Evolutionary conservation across 2,329 filamentous ascomycete species (phyloP), one percentile per base, ranked within the genome.

Genomic region (Aspergillus melleus): DNA sequence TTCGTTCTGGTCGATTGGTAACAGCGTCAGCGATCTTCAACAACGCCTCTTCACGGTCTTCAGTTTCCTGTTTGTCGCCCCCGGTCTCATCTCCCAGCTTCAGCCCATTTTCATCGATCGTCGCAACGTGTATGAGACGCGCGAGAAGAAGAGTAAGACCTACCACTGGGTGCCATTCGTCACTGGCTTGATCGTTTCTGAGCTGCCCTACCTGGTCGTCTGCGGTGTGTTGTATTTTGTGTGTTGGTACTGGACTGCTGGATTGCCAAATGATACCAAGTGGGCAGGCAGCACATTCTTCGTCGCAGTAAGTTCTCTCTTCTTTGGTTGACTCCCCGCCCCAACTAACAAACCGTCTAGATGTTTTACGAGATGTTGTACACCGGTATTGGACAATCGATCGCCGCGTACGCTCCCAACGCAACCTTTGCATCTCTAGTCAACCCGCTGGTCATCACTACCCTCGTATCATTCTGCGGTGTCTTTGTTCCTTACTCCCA

Each of bases 111-210:
- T 52, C 19, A 52, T 52, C 32, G 26, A 52, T 12, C 30, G 50
- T 12, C 50, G 30, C 10, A n/a, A 52, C 29, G 39, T 52, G 39
- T 52, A 36, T 26, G 30, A 52, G 30, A 26, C 50, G 16, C 50
- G 30, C 9, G 50, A 52, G 30, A 52, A 52, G 29, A 52, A 52
- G n/a, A 39, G 26, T 12, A 52, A 52, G 19, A 52, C 39, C 29
- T 52, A 52, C 50, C 30, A 32, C 26, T 52, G 50, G 50, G 50
- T n/a, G 19, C 30, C 50, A n/a, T 52, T 52, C 50, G 50, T 52
- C 12, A 39, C 29, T 6, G 30, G 26, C 10, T 29, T 52, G 19
- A 52, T 52, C 5, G 14, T 52, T 12, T 52, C 50, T 14, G 50
- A 52, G 20, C 8, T 52, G 14, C 50, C 29, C 2, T 52, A 52